Evolutionary conservation across 2,329 filamentous ascomycete genomes (phyloP).

Genomic region (Gaeumannomyces tritici): DNA sequence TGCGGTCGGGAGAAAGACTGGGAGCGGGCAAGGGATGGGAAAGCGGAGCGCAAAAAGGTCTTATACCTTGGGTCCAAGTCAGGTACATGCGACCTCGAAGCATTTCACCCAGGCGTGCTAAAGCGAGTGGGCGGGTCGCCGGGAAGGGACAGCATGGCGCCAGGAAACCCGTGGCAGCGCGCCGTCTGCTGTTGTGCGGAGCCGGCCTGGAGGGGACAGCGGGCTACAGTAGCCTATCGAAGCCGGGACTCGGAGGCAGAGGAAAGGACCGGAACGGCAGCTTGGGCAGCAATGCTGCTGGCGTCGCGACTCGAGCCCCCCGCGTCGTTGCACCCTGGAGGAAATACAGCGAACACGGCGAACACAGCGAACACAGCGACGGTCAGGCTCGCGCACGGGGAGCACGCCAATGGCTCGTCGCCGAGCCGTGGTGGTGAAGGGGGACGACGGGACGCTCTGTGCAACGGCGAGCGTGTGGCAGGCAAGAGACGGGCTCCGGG

Average conservation of each 20-base stretch:
- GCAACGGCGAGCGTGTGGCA: neutral
- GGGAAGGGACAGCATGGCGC: neutral
- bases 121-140: neutral
- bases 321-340: neutral
- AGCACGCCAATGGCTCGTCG: neutral
- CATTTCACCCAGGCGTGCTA: neutral
- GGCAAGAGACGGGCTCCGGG: neutral
- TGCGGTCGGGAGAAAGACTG: neutral
- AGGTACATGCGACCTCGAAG: neutral
- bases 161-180: neutral
- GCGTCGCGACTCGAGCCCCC: too few relatives aligned
- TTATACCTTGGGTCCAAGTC: constrained; percentile 3
- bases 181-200: neutral
- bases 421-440: neutral
- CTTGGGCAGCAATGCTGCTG: constrained; percentile 30
- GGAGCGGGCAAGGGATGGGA: constrained; percentile 3
- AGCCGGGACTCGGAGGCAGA: neutral
- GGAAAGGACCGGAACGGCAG: constrained; percentile 14
- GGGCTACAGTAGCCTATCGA: constrained; percentile 7
- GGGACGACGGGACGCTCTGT: neutral
- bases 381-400: neutral
- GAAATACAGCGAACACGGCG: neutral
- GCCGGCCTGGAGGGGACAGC: neutral
- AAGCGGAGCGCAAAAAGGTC: neutral
- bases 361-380: too few relatives aligned